phyloP scores from a whole-genome alignment of 768 basidiomycete species.

The Lyophyllum shimeji region DNA sequence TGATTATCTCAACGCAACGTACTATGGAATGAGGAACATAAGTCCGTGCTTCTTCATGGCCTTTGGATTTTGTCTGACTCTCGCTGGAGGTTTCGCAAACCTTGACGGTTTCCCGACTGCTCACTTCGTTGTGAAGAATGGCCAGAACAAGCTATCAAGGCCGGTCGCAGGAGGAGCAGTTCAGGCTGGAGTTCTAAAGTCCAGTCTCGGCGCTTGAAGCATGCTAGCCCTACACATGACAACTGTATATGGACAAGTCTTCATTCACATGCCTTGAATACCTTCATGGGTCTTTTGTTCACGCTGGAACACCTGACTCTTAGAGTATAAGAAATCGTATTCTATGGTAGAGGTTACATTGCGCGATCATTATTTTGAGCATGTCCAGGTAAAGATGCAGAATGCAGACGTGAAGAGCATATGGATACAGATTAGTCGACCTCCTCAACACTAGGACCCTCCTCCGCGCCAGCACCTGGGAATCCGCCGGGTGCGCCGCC shows the following conservation, averaged over 20 bases:
- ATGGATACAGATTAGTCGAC: conserved; percentile 57
- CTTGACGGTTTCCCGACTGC: conserved; percentile 5
- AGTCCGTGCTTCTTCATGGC: background rate
- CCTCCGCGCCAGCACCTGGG: conserved; percentile 67
- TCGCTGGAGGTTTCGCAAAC: background rate
- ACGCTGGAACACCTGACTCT: too few species aligned
- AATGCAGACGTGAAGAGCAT: conserved; percentile 9
- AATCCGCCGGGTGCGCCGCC: conserved; percentile 68
- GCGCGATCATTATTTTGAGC: conserved; percentile 13
- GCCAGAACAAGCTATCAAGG: conserved; percentile 11
- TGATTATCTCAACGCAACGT: conserved; percentile 47
- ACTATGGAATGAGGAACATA: conserved; percentile 44
- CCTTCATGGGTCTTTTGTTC: background rate
- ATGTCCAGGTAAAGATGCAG: conserved; percentile 7
- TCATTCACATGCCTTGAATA: background rate
- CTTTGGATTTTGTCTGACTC: background rate
- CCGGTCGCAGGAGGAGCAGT: conserved; percentile 14
- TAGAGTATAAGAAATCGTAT: background rate
- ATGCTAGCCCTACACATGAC: background rate
- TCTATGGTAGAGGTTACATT: conserved; percentile 5
- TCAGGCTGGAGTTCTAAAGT: conserved; percentile 7
- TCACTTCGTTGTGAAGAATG: conserved; percentile 10
- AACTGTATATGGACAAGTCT: background rate
- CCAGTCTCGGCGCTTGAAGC: background rate
- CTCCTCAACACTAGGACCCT: conserved; percentile 90